Conservation (phyloP, 2,329 filamentous ascomycete genomes). For the Aspergillus thermomutatus region DNA sequence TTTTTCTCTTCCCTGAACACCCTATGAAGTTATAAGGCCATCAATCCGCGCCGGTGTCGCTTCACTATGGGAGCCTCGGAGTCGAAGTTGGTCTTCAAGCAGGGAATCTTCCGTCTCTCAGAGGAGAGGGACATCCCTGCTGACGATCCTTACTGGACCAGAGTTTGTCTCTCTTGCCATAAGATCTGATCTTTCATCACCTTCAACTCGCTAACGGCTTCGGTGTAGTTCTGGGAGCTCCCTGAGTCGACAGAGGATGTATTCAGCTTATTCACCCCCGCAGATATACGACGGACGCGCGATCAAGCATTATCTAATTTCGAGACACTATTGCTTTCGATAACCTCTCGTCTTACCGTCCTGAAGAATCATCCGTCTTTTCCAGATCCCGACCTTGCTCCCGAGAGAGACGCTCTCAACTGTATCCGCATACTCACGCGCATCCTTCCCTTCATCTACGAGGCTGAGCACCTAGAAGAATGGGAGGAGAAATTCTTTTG, state of each 20-base stretch:
- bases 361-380: slow-evolving; percentile 88
- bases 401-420: slow-evolving; percentile 84
- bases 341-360: slow-evolving; percentile 77
- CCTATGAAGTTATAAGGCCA: slow-evolving; percentile 24
- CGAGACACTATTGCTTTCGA: slow-evolving; percentile 79
- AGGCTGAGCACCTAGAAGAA: slow-evolving; percentile 72
- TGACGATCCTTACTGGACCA: slow-evolving; percentile 89
- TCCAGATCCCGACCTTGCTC: slow-evolving; percentile 79
- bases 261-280: slow-evolving; percentile 89
- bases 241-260: slow-evolving; percentile 94
- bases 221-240: slow-evolving; percentile 86
- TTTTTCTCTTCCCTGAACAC: background rate
- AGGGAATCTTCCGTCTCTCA: slow-evolving; percentile 95
- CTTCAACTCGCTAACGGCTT: slow-evolving; percentile 19
- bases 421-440: slow-evolving; percentile 89
- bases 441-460: slow-evolving; percentile 86
- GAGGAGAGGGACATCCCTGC: slow-evolving; percentile 83
- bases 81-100: slow-evolving; percentile 98
- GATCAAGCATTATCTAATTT: slow-evolving; percentile 83
- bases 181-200: background rate
- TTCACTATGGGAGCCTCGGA: slow-evolving; percentile 88
- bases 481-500: slow-evolving; percentile 98
- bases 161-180: slow-evolving; percentile 55
- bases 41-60: slow-evolving; percentile 23
- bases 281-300: slow-evolving; percentile 82